Percentiles rank a stretch among this genome's conserved stretches.
Evolutionary conservation across 2,329 filamentous ascomycete species (phyloP).

Genomic region (Curvularia sp.): DNA sequence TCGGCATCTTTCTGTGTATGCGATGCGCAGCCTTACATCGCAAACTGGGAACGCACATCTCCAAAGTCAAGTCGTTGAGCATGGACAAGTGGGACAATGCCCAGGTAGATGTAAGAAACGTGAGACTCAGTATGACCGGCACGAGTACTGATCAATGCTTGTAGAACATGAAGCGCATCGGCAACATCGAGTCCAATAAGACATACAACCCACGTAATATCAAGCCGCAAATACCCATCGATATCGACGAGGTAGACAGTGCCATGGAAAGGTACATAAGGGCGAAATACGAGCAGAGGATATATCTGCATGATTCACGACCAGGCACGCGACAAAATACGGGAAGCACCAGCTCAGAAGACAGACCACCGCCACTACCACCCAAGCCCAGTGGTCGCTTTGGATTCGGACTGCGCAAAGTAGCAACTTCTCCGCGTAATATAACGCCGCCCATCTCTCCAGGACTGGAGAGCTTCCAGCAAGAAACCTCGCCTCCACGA

Average conservation of each 20-base stretch:
- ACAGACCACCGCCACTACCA: constrained; percentile 64
- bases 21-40: constrained; percentile 94
- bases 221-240: constrained; percentile 83
- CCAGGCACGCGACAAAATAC: constrained; percentile 61
- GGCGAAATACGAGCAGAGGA: constrained; percentile 83
- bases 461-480: constrained; percentile 42
- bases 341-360: constrained; percentile 63
- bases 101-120: constrained; percentile 81
- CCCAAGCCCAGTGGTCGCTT: constrained; percentile 68
- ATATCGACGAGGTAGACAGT: constrained; percentile 89
- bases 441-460: constrained; percentile 54
- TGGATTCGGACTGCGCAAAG: constrained; percentile 70
- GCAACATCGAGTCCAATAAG: constrained; percentile 85
- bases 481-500: constrained; percentile 49
- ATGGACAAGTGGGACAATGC: constrained; percentile 98
- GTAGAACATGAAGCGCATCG: constrained; percentile 92
- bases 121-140: background rate
- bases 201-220: constrained; percentile 86
- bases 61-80: constrained; percentile 97
- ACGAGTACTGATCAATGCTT: constrained; percentile 22
- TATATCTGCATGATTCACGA: constrained; percentile 52
- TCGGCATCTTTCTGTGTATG: constrained; percentile 97
- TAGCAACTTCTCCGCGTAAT: constrained; percentile 72
- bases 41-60: constrained; percentile 96
- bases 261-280: constrained; percentile 96